A percentile compares a stretch with the other conserved stretches of the same genome.
phyloP scores from a whole-genome alignment of 1,284 basidiomycete species.

The Meripilus lineatus region DNA sequence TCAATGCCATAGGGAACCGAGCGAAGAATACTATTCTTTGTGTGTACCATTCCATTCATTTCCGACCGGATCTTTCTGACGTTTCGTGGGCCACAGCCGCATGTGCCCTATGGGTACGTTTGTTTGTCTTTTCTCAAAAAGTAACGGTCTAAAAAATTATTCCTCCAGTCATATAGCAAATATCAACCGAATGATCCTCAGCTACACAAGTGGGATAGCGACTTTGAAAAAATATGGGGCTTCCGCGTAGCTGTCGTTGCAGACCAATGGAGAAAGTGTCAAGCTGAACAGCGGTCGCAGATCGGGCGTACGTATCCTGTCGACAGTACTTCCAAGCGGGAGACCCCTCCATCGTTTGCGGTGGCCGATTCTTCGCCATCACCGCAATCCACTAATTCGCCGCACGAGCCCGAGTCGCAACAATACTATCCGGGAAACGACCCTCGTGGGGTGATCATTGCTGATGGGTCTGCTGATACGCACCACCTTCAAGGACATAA shows the following conservation, averaged over 20 bases:
- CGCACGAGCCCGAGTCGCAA: conserved; percentile 10
- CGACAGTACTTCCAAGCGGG: conserved; percentile 10
- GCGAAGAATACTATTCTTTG: conserved; percentile 63
- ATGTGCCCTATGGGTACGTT: conserved; percentile 56
- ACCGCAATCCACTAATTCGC: conserved; percentile 8
- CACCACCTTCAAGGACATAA: not conserved
- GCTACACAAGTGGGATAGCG: conserved; percentile 49
- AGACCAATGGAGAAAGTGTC: conserved; percentile 26
- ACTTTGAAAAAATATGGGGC: conserved; percentile 65
- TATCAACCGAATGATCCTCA: conserved; percentile 52
- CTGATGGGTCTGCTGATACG: not conserved
- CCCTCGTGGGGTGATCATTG: not conserved
- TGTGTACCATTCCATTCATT: conserved; percentile 34
- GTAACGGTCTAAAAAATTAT: not conserved
- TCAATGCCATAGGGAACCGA: conserved; percentile 56
- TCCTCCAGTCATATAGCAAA: conserved; percentile 54
- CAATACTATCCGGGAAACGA: conserved; percentile 6
- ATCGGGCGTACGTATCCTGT: conserved; percentile 16
- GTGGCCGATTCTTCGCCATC: conserved; percentile 7
- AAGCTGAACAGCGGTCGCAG: conserved; percentile 17
- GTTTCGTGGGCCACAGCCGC: conserved; percentile 41
- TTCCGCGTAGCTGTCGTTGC: conserved; percentile 26
- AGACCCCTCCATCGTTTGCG: conserved; percentile 11
- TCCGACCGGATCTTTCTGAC: conserved; percentile 2
- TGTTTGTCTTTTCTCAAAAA: conserved; percentile 2